phyloP scores from a whole-genome alignment of 176 grass and related monocot species.

The Coix lacrymajobi region DNA sequence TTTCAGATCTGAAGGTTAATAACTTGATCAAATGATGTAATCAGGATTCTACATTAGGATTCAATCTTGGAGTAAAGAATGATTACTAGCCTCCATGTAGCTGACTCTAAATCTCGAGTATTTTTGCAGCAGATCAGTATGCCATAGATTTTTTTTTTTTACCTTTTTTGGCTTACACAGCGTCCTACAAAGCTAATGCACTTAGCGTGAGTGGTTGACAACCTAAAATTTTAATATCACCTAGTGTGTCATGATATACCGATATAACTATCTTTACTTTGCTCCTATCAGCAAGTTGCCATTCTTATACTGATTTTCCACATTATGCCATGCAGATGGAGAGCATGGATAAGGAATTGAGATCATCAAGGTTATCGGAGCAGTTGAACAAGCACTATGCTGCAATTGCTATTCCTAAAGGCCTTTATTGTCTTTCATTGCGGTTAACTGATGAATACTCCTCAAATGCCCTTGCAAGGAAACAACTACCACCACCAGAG shows the following conservation, averaged over 20 bases:
- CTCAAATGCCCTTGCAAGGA: constrained; percentile 96
- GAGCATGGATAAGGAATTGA: constrained; percentile 87
- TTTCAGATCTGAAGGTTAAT: not conserved
- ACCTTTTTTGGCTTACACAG: not conserved
- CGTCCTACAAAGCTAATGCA: not conserved
- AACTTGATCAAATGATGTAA: not conserved
- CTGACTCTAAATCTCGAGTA: not conserved
- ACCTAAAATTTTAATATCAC: constrained; percentile 8
- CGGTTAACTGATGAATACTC: constrained; percentile 96
- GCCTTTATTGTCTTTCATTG: constrained; percentile 88
- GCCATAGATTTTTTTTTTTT: not conserved
- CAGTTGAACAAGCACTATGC: constrained; percentile 97
- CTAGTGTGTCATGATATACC: not conserved
- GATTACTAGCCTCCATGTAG: not conserved
- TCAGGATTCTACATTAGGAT: not conserved
- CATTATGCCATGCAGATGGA: constrained; percentile 67
- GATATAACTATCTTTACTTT: not conserved
- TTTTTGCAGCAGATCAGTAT: not conserved
- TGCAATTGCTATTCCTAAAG: constrained; percentile 91
- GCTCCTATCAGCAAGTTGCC: constrained; percentile 11
- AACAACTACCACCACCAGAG: constrained; percentile 87
- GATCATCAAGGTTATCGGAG: constrained; percentile 72
- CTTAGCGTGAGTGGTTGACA: not conserved
- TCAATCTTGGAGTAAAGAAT: not conserved
- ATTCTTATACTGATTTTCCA: constrained; percentile 23